Percentiles rank a stretch among this genome's conserved stretches.
These are phyloP conservation scores for Colletotrichum siamense DNA, from an alignment of 2,329 filamentous ascomycete genomes.

Conservation along the genomic window DNA sequence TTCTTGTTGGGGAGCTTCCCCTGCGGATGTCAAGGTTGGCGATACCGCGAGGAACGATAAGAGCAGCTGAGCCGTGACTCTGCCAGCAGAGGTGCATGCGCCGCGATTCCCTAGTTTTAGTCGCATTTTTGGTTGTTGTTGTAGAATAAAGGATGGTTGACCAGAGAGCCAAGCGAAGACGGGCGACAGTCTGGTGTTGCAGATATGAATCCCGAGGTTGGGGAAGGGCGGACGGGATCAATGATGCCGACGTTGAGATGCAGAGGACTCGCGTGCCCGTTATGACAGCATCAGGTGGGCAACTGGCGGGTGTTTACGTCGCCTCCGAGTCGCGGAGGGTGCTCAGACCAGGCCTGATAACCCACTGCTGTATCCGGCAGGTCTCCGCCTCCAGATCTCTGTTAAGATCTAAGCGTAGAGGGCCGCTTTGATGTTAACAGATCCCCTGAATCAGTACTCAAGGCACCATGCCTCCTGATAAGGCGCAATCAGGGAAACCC, in stretches of 20 bases:
- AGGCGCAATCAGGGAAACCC: conserved; percentile 6
- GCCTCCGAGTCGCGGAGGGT: conserved; percentile 15
- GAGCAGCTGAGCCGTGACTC: conserved; percentile 67
- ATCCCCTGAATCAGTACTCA: not conserved
- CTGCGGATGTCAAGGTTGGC: conserved; percentile 43
- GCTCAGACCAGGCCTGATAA: conserved; percentile 8
- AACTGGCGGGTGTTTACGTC: conserved; percentile 12
- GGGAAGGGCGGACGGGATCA: not conserved
- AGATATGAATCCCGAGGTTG: not conserved
- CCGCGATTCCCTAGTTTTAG: not conserved
- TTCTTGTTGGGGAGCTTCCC: conserved; percentile 36
- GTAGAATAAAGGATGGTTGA: not conserved
- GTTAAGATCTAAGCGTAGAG: not conserved
- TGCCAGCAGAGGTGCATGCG: conserved; percentile 61
- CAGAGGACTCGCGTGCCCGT: not conserved
- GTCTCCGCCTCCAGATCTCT: not conserved
- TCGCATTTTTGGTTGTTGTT: not conserved
- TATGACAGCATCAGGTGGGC: conserved; percentile 23
- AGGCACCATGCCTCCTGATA: not conserved
- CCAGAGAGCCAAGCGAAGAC: not conserved
- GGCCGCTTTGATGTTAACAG: not conserved
- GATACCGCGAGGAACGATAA: conserved; percentile 71
- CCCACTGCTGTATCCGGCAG: not conserved
- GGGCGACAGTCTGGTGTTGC: not conserved
- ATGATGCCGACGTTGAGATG: conserved; percentile 18